These are phyloP conservation scores for Aspergillus quadrilineatus DNA, from an alignment of 2,329 filamentous ascomycete species.

Conservation along the genomic window DNA sequence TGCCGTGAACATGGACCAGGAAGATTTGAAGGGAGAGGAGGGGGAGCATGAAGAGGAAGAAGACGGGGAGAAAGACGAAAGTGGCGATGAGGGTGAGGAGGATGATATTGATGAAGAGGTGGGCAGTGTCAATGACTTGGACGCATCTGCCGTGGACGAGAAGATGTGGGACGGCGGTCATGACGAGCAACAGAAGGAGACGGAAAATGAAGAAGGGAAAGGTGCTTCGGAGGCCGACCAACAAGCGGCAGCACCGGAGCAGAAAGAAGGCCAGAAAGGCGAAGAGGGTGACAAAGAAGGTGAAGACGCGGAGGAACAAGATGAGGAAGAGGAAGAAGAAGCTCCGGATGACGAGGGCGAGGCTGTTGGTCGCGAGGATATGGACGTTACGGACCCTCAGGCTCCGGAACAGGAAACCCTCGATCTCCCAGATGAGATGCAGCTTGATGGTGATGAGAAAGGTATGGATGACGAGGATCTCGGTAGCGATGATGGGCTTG, in stretches of 20 bases:
- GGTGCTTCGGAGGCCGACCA: slow-evolving; percentile 55
- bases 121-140: slow-evolving; percentile 86
- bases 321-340: slow-evolving; percentile 51
- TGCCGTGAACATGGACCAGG: slow-evolving; percentile 64
- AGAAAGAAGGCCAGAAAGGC: slow-evolving; percentile 46
- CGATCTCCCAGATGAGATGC: slow-evolving; percentile 84
- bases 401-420: slow-evolving; percentile 78
- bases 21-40: slow-evolving; percentile 85
- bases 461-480: slow-evolving; percentile 50
- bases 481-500: slow-evolving; percentile 43
- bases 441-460: slow-evolving; percentile 68
- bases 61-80: slow-evolving; percentile 57
- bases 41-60: slow-evolving; percentile 55
- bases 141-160: slow-evolving; percentile 88
- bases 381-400: slow-evolving; percentile 69
- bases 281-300: slow-evolving; percentile 46
- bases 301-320: slow-evolving; percentile 55
- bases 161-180: slow-evolving; percentile 94
- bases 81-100: slow-evolving; percentile 63
- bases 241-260: slow-evolving; percentile 56
- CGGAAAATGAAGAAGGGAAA: slow-evolving; percentile 70
- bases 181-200: slow-evolving; percentile 65
- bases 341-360: slow-evolving; percentile 59
- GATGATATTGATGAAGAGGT: slow-evolving; percentile 78
- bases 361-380: slow-evolving; percentile 62